phyloP scores from a whole-genome alignment of 495 filamentous ascomycete genomes.

The Symbiotaphrina buchneri region DNA sequence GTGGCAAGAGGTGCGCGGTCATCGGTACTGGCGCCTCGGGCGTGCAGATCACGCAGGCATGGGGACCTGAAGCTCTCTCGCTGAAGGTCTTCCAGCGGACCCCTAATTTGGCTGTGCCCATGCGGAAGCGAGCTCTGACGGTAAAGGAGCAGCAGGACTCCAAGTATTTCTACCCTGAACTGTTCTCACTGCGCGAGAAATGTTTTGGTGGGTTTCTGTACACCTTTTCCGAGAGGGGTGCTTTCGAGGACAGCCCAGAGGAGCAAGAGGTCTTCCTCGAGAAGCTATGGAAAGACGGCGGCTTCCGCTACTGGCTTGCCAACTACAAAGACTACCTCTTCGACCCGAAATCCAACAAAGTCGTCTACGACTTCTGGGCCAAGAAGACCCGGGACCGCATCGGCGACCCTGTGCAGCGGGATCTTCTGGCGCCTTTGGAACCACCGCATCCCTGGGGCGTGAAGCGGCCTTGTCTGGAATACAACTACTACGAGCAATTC shows the following conservation, averaged over 20 bases:
- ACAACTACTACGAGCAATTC: slow-evolving; percentile 26
- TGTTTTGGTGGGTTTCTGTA: slow-evolving; percentile 24
- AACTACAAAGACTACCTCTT: slow-evolving; percentile 26
- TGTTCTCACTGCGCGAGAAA: slow-evolving; percentile 20
- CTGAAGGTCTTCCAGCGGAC: slow-evolving; percentile 29
- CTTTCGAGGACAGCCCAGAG: slow-evolving; percentile 22
- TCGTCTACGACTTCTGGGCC: slow-evolving; percentile 19
- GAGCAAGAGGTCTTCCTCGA: slow-evolving; percentile 24
- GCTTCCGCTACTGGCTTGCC: slow-evolving; percentile 27
- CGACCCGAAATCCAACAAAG: slow-evolving; percentile 20
- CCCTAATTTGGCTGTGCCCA: slow-evolving; percentile 28
- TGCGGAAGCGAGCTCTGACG: too few relatives aligned
- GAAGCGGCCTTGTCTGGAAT: slow-evolving; percentile 24
- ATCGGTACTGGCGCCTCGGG: slow-evolving; percentile 35
- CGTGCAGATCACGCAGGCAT: slow-evolving; percentile 23
- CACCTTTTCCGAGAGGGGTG: slow-evolving; percentile 15
- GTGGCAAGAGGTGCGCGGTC: slow-evolving; percentile 27
- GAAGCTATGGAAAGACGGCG: slow-evolving; percentile 20
- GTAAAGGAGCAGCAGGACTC: slow-evolving; percentile 14
- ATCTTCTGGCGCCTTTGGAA: slow-evolving; percentile 23
- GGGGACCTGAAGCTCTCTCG: slow-evolving; percentile 13
- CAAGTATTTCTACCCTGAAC: slow-evolving; percentile 19
- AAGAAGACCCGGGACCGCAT: slow-evolving; percentile 20
- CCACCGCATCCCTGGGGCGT: slow-evolving; percentile 24
- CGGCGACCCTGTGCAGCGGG: slow-evolving; percentile 19